phyloP scores from a whole-genome alignment of 768 basidiomycete genomes.

The Suillus luteus region DNA sequence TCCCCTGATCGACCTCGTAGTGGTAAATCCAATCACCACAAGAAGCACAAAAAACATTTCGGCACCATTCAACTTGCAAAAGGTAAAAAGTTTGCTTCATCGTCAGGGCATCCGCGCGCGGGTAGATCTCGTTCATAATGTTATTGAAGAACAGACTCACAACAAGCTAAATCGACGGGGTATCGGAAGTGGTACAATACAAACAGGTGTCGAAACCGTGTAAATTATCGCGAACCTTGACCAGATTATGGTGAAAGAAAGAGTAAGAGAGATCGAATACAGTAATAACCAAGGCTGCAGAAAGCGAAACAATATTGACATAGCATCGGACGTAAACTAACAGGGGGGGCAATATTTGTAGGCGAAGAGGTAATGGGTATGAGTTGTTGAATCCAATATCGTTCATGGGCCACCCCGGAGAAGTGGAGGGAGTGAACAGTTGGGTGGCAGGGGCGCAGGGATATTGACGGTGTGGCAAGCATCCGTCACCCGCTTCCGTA shows the following conservation, averaged over 20 bases:
- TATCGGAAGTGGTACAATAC: slow-evolving; percentile 11
- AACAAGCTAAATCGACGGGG: slow-evolving; percentile 14
- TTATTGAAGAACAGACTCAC: slow-evolving; percentile 1
- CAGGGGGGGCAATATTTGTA: slow-evolving; percentile 23
- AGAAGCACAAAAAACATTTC: slow-evolving; percentile 14
- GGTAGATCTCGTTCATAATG: background rate
- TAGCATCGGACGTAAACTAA: slow-evolving; percentile 31
- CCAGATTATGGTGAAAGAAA: slow-evolving; percentile 9
- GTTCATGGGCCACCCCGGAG: slow-evolving; percentile 29
- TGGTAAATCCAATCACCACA: slow-evolving; percentile 13
- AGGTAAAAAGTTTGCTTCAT: slow-evolving; percentile 6
- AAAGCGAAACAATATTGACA: slow-evolving; percentile 29
- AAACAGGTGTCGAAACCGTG: background rate
- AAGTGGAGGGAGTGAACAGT: slow-evolving; percentile 39
- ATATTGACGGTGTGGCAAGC: slow-evolving; percentile 48
- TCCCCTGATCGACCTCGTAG: slow-evolving; percentile 13
- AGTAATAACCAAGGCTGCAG: slow-evolving; percentile 33
- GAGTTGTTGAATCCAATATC: background rate
- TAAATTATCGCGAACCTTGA: slow-evolving; percentile 7
- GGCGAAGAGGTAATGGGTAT: background rate
- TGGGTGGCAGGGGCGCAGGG: slow-evolving; percentile 42
- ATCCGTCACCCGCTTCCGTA: slow-evolving; percentile 50
- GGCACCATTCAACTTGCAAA: slow-evolving; percentile 17
- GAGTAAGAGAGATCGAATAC: slow-evolving; percentile 20
- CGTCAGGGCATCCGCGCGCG: background rate